These are phyloP conservation scores for Bisporella sp. DNA, from an alignment of 2,329 filamentous ascomycete species.

Conservation along the genomic window DNA sequence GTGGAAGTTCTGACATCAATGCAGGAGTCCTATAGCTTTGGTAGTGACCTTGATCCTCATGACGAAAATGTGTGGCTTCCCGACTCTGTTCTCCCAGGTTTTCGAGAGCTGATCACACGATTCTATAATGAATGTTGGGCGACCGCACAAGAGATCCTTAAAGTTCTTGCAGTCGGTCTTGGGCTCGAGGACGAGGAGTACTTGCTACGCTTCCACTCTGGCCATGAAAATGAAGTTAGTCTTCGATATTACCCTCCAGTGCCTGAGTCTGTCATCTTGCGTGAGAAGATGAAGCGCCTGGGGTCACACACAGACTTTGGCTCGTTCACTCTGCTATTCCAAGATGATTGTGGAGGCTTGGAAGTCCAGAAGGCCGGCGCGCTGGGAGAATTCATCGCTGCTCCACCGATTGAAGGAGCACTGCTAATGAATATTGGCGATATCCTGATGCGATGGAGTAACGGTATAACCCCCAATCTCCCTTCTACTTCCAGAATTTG, in stretches of 20 bases:
- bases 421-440: slow-evolving; percentile 41
- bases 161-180: slow-evolving; percentile 7
- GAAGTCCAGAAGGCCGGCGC: slow-evolving; percentile 35
- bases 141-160: slow-evolving; percentile 1
- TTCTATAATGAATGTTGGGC: slow-evolving; percentile 32
- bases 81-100: slow-evolving; percentile 35
- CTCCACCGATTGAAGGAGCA: slow-evolving; percentile 32
- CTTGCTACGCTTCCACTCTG: slow-evolving; percentile 5
- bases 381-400: slow-evolving; percentile 23
- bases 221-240: slow-evolving; percentile 22
- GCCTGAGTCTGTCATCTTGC: slow-evolving; percentile 1
- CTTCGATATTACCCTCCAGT: slow-evolving; percentile 36
- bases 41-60: slow-evolving; percentile 34
- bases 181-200: slow-evolving; percentile 4
- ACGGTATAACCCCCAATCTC: slow-evolving; percentile 4
- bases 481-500: slow-evolving; percentile 10
- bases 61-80: slow-evolving; percentile 42
- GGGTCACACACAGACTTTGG: slow-evolving; percentile 36
- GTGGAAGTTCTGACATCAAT: neutral
- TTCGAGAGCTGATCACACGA: slow-evolving; percentile 35
- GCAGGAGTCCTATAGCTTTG: slow-evolving; percentile 43
- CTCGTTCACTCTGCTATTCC: slow-evolving; percentile 39
- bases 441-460: slow-evolving; percentile 18
- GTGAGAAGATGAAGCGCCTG: slow-evolving; percentile 6
- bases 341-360: slow-evolving; percentile 37